Evolutionary conservation across 768 basidiomycete genomes (phyloP), one percentile per base, ranked within the genome.

Genomic region (Lentinus tigrinus): DNA sequence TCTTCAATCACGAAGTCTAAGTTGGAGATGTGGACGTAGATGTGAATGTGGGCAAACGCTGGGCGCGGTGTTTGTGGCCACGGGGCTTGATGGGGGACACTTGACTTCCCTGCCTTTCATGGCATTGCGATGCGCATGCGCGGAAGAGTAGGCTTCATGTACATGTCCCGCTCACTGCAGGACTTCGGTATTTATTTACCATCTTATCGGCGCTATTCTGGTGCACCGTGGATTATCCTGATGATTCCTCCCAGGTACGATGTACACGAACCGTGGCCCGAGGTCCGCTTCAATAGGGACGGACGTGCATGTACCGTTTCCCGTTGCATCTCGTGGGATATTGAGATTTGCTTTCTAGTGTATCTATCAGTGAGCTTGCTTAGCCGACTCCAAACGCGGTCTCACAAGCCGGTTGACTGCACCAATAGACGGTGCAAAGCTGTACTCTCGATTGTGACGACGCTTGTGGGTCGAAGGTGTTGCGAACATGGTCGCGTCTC

Each of bases 1-100:
- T 85, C 51, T 85, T 91, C 65, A 77, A 73, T 47, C 89, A 91
- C 64, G 78, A 90, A 66, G 85, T 91, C 63, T 91, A 52, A 39
- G 57, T 21, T 37, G 26, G 17, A 17, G 24, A n/a, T n/a, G 37
- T 23, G 37, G 36, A 23, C 46, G 37, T 39, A 14, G 40, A 42
- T 42, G 40, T 7, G 40, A 10, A n/a, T 23, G 40, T 54, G 31
- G 43, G 48, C 19, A 27, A 19, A 14, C 52, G 57, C 21, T n/a
- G 50, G 21, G 24, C 23, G 14, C 4, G 23, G 47, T 38, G 16
- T 2, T 27, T 37, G 47, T 39, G 24, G 38, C 11, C 39, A 24
- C 26, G 39, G 27, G 5, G 4, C 17, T 43, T 17, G 40, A 48
- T 37, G 46, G 19, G 19, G 53, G 58, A 50, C 42, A 51, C 48